Conservation (phyloP, 2,329 filamentous ascomycete genomes). For the Fusarium compactum region DNA sequence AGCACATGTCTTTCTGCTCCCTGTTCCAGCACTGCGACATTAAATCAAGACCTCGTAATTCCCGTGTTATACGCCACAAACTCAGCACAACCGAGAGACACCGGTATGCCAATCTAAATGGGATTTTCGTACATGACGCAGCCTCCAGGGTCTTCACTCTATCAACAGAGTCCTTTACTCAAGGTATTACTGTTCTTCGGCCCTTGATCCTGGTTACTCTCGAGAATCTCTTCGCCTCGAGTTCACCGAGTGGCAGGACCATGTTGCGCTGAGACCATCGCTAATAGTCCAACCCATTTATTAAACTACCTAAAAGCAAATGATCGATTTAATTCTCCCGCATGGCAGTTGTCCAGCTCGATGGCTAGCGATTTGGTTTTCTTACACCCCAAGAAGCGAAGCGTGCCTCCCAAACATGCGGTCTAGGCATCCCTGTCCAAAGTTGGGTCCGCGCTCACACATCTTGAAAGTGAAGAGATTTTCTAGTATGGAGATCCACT, state of each 20-base stretch:
- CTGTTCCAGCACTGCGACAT: slow-evolving; percentile 18
- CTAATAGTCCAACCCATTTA: slow-evolving; percentile 16
- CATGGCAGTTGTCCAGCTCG: slow-evolving; percentile 17
- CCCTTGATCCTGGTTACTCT: slow-evolving; percentile 31
- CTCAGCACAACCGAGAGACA: slow-evolving; percentile 25
- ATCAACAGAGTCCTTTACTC: slow-evolving; percentile 12
- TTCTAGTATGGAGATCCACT: slow-evolving; percentile 45
- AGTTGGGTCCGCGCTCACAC: slow-evolving; percentile 29
- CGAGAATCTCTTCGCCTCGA: slow-evolving; percentile 34
- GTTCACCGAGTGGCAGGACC: slow-evolving; percentile 22
- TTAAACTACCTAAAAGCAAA: slow-evolving; percentile 25
- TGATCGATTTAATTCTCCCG: slow-evolving; percentile 15
- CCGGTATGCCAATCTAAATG: slow-evolving; percentile 7
- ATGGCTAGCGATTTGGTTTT: background rate
- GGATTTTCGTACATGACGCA: slow-evolving; percentile 32
- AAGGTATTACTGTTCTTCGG: slow-evolving; percentile 13
- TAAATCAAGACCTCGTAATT: slow-evolving; percentile 23
- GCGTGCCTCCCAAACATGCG: slow-evolving; percentile 39
- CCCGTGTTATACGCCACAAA: slow-evolving; percentile 13
- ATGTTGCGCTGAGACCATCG: slow-evolving; percentile 24
- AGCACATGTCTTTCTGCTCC: slow-evolving; percentile 26
- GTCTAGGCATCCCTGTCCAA: slow-evolving; percentile 45
- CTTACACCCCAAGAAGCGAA: slow-evolving; percentile 30
- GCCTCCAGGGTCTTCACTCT: slow-evolving; percentile 22
- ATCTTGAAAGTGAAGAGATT: slow-evolving; percentile 39